Evolutionary conservation across 306 rosid species (phyloP), one percentile per base, ranked within the genome.

Genomic region (Styphnolobium japonicum): DNA sequence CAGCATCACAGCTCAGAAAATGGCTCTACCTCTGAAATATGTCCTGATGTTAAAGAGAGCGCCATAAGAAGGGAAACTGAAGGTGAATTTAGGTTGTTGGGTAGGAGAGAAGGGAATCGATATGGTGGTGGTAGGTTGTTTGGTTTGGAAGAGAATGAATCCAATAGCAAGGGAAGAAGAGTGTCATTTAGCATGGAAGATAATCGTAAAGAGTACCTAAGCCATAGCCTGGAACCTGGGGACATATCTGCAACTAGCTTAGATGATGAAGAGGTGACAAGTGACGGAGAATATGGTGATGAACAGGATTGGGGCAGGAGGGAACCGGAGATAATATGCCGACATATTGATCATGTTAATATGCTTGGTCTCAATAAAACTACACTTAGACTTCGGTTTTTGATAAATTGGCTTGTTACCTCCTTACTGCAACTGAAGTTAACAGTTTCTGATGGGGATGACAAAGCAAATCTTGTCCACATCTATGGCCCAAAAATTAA

Each of bases 31-130:
- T 86, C 91, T 37, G 88, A 77, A 75, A 86, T 86, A 80, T 85
- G 83, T 42, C 0, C 77, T 9, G 97, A 89, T 68, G 42, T 89
- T 36, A 92, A 92, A 71, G 97, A 94, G 87, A 94, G 94, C 55
- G 98, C 98, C 65, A 94, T 94, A 82, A 83, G 97, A 81, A 88
- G 98, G 78, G 98, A 94, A 89, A 94, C 98, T 40, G 98, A 94
- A 86, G 97, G 98, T 62, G 97, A 94, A 48, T 92, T 88, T 76
- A 87, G 98, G 86, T 77, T 94, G 90, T 71, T 94, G 84, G 98
- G 92, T 82, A 76, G 97, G 78, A 86, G 98, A 70, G 98, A 82
- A 78, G 94, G 93, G 77, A 87, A 86, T 75, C 88, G 84, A 64
- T 86, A 68, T 85, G 82, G 80, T 46, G 94, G 91, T 76, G 89